Conservation (phyloP, 768 basidiomycete genomes). For the Trametes cingulata region DNA sequence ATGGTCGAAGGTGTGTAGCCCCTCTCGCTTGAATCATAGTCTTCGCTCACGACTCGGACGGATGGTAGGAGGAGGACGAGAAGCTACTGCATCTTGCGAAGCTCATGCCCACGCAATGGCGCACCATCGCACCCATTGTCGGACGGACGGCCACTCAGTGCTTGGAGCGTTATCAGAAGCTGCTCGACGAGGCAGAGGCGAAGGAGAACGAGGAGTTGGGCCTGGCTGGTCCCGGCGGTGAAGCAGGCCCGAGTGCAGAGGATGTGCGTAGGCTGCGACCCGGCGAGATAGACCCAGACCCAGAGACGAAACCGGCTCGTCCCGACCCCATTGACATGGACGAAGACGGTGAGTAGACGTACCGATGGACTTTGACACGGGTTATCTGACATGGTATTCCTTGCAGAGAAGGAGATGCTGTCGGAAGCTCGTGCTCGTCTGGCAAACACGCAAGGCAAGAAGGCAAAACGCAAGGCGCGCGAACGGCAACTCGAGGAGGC, state of each 20-base stretch:
- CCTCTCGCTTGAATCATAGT: not conserved
- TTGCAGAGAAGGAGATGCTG: slow-evolving; percentile 96
- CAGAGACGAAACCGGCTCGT: slow-evolving; percentile 96
- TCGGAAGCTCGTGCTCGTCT: slow-evolving; percentile 97
- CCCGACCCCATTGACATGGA: slow-evolving; percentile 99
- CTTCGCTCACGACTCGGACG: not conserved
- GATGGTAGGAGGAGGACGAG: slow-evolving; percentile 87
- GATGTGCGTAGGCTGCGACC: slow-evolving; percentile 87
- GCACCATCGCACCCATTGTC: slow-evolving; percentile 97
- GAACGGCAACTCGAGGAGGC: slow-evolving; percentile 98
- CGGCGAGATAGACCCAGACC: slow-evolving; percentile 98
- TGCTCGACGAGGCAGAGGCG: slow-evolving; percentile 95
- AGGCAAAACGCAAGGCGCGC: slow-evolving; percentile 97
- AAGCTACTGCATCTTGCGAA: slow-evolving; percentile 97
- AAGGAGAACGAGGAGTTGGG: slow-evolving; percentile 97
- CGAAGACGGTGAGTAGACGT: slow-evolving; percentile 74
- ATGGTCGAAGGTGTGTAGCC: slow-evolving; percentile 85
- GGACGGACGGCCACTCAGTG: slow-evolving; percentile 98
- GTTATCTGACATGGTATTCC: slow-evolving; percentile 17
- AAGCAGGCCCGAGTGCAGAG: slow-evolving; percentile 86
- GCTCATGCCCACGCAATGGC: slow-evolving; percentile 99
- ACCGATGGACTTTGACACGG: not conserved
- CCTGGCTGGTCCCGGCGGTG: slow-evolving; percentile 76
- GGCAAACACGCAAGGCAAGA: slow-evolving; percentile 99
- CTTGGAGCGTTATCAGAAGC: slow-evolving; percentile 96